These are phyloP conservation scores for Tetrahymena malaccensis DNA, from an alignment of 73 alveolate genomes.

Conservation along the genomic window DNA sequence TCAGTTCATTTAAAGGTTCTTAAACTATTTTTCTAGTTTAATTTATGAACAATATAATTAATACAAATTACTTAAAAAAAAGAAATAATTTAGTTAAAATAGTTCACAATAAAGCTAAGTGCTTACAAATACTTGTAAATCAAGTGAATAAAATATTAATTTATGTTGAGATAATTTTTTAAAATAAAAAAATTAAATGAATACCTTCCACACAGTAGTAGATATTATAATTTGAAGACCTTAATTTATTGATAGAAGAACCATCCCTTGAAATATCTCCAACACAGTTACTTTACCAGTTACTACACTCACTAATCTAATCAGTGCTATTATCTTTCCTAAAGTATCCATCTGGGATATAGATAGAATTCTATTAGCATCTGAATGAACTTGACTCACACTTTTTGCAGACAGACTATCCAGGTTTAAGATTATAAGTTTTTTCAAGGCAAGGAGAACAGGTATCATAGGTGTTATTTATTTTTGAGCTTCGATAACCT, in stretches of 20 bases:
- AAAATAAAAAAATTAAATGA: background rate
- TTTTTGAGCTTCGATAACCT: background rate
- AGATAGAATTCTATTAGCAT: background rate
- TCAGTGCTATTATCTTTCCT: background rate
- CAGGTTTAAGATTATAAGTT: background rate
- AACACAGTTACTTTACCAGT: background rate
- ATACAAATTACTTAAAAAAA: no score
- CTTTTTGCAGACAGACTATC: background rate
- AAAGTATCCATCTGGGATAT: background rate
- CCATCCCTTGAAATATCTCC: background rate
- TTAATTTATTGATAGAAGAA: background rate
- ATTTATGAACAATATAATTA: no score
- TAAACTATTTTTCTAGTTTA: no score
- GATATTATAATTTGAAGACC: background rate
- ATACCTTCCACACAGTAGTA: background rate
- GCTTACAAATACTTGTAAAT: no score
- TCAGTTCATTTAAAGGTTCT: no score
- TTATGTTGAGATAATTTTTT: no score
- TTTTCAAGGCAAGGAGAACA: background rate
- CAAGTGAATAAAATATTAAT: no score
- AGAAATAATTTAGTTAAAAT: no score
- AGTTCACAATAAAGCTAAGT: no score
- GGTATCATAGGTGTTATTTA: background rate
- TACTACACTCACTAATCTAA: background rate
- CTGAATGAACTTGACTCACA: background rate